phyloP scores from a whole-genome alignment of 306 rosid genomes.

The Prunus mongolica region DNA sequence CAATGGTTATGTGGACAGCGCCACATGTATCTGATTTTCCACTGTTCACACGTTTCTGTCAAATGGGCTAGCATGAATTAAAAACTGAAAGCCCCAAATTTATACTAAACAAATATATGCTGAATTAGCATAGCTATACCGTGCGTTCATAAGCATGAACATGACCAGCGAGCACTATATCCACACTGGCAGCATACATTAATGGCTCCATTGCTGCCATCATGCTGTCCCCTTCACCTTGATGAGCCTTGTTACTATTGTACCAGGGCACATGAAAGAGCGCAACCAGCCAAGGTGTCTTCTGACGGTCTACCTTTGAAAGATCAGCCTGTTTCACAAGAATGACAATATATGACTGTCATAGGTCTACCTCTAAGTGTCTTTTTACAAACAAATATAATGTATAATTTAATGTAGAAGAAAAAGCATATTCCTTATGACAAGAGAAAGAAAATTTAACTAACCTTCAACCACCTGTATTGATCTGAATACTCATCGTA shows the following conservation, averaged over 20 bases:
- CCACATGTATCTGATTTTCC: conserved; percentile 73
- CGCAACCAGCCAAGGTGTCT: conserved; percentile 83
- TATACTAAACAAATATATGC: background rate
- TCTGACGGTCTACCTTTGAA: conserved; percentile 65
- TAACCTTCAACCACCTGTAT: conserved; percentile 86
- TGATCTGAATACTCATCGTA: conserved; percentile 74
- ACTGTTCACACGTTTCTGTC: conserved; percentile 64
- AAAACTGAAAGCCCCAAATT: conserved; percentile 3
- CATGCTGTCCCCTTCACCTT: conserved; percentile 76
- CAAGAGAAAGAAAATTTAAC: conserved; percentile 21
- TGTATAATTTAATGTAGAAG: background rate
- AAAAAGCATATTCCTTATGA: conserved; percentile 1
- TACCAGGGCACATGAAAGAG: conserved; percentile 91
- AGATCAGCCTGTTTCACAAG: conserved; percentile 56
- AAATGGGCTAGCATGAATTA: background rate
- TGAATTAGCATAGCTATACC: conserved; percentile 29
- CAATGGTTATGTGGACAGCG: conserved; percentile 82
- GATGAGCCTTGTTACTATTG: conserved; percentile 85
- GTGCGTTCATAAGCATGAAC: conserved; percentile 96
- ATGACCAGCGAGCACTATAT: conserved; percentile 73
- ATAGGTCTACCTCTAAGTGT: background rate
- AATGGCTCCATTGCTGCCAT: conserved; percentile 80
- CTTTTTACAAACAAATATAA: background rate
- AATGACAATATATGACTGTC: background rate
- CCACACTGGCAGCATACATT: conserved; percentile 73